phyloP scores from a whole-genome alignment of 345 rosid genomes.

The Erucastrum elatum region DNA sequence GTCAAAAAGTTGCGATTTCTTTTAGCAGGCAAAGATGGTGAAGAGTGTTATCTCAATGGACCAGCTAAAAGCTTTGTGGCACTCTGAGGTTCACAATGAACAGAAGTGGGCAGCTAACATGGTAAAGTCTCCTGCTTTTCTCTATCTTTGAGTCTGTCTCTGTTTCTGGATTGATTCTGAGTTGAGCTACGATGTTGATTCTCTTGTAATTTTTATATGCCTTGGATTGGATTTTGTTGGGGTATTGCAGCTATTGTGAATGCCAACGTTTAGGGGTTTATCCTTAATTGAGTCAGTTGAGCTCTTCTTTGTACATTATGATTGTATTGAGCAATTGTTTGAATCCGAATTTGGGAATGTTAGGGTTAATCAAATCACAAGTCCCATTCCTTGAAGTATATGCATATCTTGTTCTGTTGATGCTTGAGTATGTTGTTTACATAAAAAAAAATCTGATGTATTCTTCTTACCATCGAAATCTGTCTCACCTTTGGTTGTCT shows the following conservation, averaged over 20 bases:
- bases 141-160: not conserved
- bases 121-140: constrained; percentile 28
- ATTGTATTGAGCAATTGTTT: not conserved
- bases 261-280: not conserved
- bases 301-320: not conserved
- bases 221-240: not conserved
- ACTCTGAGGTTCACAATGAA: constrained; percentile 69
- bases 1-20: constrained; percentile 10
- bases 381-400: not conserved
- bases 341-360: not conserved
- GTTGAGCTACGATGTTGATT: not conserved
- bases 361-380: constrained; percentile 1
- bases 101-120: constrained; percentile 71
- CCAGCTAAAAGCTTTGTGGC: constrained; percentile 56
- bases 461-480: no score
- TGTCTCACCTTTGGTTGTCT: no score
- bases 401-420: not conserved
- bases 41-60: constrained; percentile 48
- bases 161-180: not conserved
- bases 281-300: not conserved
- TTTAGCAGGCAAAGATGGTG: constrained; percentile 49
- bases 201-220: not conserved
- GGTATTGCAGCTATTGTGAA: not conserved
- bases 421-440: not conserved
- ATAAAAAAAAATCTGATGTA: not conserved